Evolutionary conservation across 352 stramenopile genomes (phyloP), one percentile per base, ranked within the genome.

Genomic region (Aphanomyces euteiches): DNA sequence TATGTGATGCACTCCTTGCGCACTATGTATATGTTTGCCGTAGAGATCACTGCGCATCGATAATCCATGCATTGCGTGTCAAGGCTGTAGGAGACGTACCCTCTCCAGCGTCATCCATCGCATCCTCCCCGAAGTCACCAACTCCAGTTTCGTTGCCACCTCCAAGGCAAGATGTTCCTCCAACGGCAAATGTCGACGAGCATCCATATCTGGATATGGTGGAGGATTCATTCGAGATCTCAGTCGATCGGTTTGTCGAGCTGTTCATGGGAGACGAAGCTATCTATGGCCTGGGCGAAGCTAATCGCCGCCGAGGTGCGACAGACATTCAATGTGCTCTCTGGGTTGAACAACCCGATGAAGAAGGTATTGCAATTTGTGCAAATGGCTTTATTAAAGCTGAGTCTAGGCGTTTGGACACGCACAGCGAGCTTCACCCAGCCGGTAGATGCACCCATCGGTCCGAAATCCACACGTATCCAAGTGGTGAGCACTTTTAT

Each of bases 391-490:
- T 28, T 28, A 28, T 28, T 28, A 28, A 28, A 34, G 10, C 15
- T 56, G 36, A 73, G 50, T 43, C 57, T 73, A 80, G 84, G 81
- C 28, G 28, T 28, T 0, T 79, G 78, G 70, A 90, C 81, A 17
- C 81, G 87, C 4, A 85, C 83, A 21, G 59, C 90, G n/a, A 83
- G 85, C 69, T 93, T 93, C 37, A 82, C 84, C 21, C 76, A 90
- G 7, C 87, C 87, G 6, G 79, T 95, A 4, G 85, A 92, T 40
- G 84, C 87, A 37, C 85, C 87, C 3, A 90, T 95, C 36, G 87
- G 87, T 2, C 87, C 87, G 5, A 92, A 90, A 43, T 91, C 84
- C 15, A 91, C 87, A 5, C 79, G 81, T n/a, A 85, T 95, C 21
- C 81, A 95, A 64, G 80, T 90, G 71, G 82, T 90, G 74, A 34